Percentiles rank a stretch among this genome's conserved stretches.
These are phyloP conservation scores for Corchorus capsularis DNA, from an alignment of 345 rosid genomes.

Conservation along the genomic window DNA sequence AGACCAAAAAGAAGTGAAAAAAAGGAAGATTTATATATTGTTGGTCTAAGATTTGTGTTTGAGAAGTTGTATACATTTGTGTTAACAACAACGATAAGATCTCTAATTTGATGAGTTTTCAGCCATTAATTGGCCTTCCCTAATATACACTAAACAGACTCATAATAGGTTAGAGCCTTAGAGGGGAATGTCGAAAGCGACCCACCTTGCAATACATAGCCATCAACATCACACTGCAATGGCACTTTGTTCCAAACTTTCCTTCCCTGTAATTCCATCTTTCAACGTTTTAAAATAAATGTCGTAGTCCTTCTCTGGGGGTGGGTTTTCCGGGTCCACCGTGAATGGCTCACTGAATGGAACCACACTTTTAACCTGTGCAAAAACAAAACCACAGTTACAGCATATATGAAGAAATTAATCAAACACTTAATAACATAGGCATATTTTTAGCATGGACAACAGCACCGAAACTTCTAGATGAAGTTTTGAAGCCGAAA, in stretches of 20 bases:
- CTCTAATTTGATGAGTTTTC: neutral
- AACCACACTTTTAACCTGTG: constrained; percentile 83
- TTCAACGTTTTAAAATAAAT: constrained; percentile 69
- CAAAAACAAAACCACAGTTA: neutral
- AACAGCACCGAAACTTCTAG: neutral
- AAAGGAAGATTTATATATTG: neutral
- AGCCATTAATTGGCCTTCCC: neutral
- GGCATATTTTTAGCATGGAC: too few species aligned
- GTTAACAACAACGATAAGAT: neutral
- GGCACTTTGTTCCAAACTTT: constrained; percentile 59
- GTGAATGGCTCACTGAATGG: constrained; percentile 91
- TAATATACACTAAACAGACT: neutral
- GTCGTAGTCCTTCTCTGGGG: constrained; percentile 81
- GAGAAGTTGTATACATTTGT: neutral
- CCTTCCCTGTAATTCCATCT: constrained; percentile 83
- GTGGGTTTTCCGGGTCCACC: constrained; percentile 86
- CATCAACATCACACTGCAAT: constrained; percentile 47
- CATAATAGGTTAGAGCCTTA: neutral
- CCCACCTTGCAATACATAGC: neutral
- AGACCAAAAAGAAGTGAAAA: neutral
- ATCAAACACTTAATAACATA: neutral
- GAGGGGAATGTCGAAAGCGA: neutral
- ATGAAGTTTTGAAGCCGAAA: neutral
- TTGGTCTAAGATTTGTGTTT: neutral
- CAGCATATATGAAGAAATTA: neutral